Percentiles rank a stretch among this genome's conserved stretches.
These are phyloP conservation scores for Echeveria elegans DNA, from an alignment of 164 flowering plant genomes.

Conservation along the genomic window DNA sequence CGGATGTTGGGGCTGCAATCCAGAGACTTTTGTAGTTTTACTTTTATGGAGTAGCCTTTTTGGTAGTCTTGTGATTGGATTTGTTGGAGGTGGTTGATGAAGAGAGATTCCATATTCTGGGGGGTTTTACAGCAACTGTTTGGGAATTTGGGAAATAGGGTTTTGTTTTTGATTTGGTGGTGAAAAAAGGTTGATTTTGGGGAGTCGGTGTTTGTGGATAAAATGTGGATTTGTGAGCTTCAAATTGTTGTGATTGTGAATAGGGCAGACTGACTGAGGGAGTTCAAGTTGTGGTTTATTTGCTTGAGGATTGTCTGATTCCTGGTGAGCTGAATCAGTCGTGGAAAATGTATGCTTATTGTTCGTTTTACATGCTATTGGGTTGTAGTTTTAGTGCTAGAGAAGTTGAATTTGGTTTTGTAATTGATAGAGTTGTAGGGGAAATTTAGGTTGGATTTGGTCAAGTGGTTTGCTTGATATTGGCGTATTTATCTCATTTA, in stretches of 20 bases:
- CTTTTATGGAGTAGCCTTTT: background rate
- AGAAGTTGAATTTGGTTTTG: background rate
- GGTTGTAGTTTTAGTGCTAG: too few species aligned
- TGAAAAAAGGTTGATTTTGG: too few species aligned
- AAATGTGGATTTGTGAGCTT: background rate
- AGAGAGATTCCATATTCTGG: background rate
- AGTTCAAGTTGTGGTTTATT: background rate
- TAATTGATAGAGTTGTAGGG: background rate
- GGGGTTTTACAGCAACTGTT: background rate
- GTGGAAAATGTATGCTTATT: background rate
- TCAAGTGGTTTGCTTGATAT: background rate
- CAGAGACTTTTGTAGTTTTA: background rate
- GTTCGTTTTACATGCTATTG: too few species aligned
- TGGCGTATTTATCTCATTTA: background rate
- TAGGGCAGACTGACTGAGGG: too few species aligned
- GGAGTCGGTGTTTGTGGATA: background rate
- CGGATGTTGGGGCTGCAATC: constrained; percentile 7
- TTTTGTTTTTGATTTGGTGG: constrained; percentile 1
- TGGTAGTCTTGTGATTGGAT: background rate
- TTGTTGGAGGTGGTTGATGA: constrained; percentile 6
- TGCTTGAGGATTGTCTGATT: background rate
- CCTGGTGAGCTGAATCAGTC: background rate
- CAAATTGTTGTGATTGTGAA: background rate
- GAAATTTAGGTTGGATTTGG: background rate
- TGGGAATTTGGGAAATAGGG: background rate